Conservation (phyloP, 805 yeast genomes). For the Candida fluviatilis region DNA sequence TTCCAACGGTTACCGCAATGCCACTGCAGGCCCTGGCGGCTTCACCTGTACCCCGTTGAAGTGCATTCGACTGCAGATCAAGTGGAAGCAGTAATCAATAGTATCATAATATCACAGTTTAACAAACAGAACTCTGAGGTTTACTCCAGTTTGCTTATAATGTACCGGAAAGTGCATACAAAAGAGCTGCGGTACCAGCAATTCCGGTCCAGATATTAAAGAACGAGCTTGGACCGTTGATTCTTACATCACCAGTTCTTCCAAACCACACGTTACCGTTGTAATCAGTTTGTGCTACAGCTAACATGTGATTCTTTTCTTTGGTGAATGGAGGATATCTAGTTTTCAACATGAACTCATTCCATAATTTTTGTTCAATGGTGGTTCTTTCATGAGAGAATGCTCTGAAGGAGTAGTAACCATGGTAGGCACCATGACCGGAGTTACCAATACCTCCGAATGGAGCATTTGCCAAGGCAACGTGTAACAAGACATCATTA, state of each 20-base stretch:
- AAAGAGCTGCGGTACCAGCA: conserved; percentile 27
- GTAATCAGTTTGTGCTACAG: conserved; percentile 23
- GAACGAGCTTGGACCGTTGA: conserved; percentile 28
- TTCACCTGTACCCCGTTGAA: too few relatives aligned
- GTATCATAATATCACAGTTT: too few relatives aligned
- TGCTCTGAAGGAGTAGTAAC: conserved; percentile 45
- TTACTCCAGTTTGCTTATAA: too few relatives aligned
- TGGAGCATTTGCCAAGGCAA: conserved; percentile 64
- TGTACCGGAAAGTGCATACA: conserved; percentile 15
- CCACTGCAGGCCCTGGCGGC: too few relatives aligned
- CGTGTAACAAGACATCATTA: conserved; percentile 73
- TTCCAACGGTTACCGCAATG: too few relatives aligned
- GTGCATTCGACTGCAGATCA: too few relatives aligned
- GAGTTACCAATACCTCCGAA: conserved; percentile 91
- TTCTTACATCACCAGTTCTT: conserved; percentile 31
- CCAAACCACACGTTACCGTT: conserved; percentile 36
- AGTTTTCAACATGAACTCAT: conserved; percentile 52
- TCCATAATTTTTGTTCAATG: conserved; percentile 60
- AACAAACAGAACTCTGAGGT: too few relatives aligned
- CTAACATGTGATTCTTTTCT: conserved; percentile 28
- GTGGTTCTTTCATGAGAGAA: conserved; percentile 75
- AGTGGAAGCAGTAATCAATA: too few relatives aligned
- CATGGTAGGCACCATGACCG: conserved; percentile 83
- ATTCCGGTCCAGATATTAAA: conserved; percentile 29
- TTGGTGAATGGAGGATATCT: conserved; percentile 63